A percentile compares a stretch with the other conserved stretches of the same genome.
Evolutionary conservation across 192 early-diverging fungal species (phyloP).

Genomic region (Backusella morwellensis): DNA sequence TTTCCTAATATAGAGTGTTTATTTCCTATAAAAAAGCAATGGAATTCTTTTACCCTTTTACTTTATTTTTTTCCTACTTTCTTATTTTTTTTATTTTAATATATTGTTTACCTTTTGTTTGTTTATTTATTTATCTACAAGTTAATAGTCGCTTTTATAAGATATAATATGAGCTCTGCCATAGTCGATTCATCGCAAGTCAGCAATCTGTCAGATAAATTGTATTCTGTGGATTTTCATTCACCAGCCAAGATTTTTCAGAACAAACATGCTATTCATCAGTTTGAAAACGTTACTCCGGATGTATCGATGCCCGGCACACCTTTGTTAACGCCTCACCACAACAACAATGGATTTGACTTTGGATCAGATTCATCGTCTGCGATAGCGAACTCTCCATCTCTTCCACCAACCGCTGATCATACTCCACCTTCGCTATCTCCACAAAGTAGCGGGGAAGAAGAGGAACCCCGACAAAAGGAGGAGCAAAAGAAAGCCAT

Average conservation of each 20-base stretch:
- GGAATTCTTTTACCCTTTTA: neutral
- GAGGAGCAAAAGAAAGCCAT: neutral
- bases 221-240: slow-evolving; percentile 29
- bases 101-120: neutral
- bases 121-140: neutral
- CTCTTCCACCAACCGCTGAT: slow-evolving; percentile 11
- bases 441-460: slow-evolving; percentile 29
- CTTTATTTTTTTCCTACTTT: neutral
- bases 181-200: slow-evolving; percentile 3
- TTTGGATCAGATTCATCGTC: slow-evolving; percentile 6
- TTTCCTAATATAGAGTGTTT: neutral
- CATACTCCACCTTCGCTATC: slow-evolving; percentile 36
- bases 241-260: slow-evolving; percentile 34
- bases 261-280: slow-evolving; percentile 16
- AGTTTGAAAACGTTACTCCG: slow-evolving; percentile 35
- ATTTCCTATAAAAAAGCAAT: neutral
- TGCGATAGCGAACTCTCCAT: neutral
- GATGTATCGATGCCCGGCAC: slow-evolving; percentile 32
- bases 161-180: neutral
- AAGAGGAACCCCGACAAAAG: neutral
- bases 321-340: slow-evolving; percentile 12
- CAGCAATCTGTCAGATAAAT: slow-evolving; percentile 17
- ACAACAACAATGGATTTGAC: neutral
- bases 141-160: neutral
- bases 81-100: neutral